Base-by-base conservation (phyloP, 306 rosid species). In the Lathyrus tuberosus region DNA sequence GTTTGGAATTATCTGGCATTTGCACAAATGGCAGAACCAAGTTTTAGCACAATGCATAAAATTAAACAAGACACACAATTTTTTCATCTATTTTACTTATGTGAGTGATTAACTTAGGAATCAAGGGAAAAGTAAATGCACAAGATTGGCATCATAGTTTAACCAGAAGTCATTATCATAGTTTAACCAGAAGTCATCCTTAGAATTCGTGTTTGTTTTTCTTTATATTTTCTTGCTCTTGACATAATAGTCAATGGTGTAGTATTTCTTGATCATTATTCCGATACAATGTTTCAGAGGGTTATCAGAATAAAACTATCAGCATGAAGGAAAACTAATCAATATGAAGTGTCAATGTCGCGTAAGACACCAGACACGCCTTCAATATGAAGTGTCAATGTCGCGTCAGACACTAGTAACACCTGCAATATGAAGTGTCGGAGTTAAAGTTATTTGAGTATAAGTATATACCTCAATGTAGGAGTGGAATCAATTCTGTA, bases 401-500 rank as follows among this genome's bases (percentile, higher is more conserved):
- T 33, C 38, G 4, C 14, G n/a, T 41, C 14, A 41, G 46, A 41
- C 13, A 11, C 1, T 5, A 4, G n/a, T 1, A 41, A 41, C n/a
- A 0, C 5, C 5, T 41, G 11, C 4, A 10, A 41, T 41, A 10
- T 10, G n/a, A 41, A 41, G 14, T 51, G 58, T 51, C n/a, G n/a
- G 31, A 10, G 7, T 2, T 20, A 18, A 2, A 20, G 7, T 1
- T 51, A 51, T 8, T 4, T 2, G 6, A 53, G 40, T 10, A 1
- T 22, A 20, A 0, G 4, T 61, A 37, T 31, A 40, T 78, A 88
- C 96, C 83, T 88, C 70, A 90, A 78, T 7, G 83, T 62, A 31
- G 81, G 72, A 48, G 98, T 82, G 74, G 82, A 74, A 17, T 84
- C 90, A 72, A 86, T 88, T 70, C 87, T 85, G 46, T 10, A 79